Evolutionary conservation across 2,329 filamentous ascomycete genomes (phyloP).

Genomic region (Botrytis galanthina): DNA sequence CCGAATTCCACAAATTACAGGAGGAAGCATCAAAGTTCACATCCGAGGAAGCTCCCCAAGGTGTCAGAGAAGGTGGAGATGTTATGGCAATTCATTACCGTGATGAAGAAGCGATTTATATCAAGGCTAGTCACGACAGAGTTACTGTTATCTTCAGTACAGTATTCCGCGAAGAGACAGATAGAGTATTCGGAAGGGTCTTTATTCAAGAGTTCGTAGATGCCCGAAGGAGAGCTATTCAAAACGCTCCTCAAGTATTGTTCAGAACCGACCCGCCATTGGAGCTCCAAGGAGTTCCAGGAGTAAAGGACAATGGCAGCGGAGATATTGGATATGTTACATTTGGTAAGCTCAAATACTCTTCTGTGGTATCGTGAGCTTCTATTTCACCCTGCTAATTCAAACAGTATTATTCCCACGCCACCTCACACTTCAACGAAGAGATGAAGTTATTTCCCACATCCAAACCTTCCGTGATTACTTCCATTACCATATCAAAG

Average conservation of each 20-base stretch:
- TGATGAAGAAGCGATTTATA: constrained; percentile 97
- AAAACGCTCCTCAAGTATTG: constrained; percentile 96
- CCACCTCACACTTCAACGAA: constrained; percentile 84
- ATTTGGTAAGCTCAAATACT: constrained; percentile 66
- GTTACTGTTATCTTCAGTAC: constrained; percentile 99
- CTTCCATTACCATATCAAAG: constrained; percentile 99
- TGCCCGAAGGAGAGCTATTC: constrained; percentile 87
- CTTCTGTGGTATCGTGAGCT: constrained; percentile 24
- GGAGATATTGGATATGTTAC: constrained; percentile 97
- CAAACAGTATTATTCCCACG: constrained; percentile 83
- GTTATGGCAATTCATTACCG: constrained; percentile 98
- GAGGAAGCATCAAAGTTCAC: constrained; percentile 92
- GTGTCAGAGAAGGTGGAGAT: constrained; percentile 81
- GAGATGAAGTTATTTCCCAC: constrained; percentile 94
- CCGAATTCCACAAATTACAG: constrained; percentile 82
- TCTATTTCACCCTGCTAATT: constrained; percentile 21
- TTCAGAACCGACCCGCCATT: constrained; percentile 94
- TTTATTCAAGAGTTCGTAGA: constrained; percentile 99
- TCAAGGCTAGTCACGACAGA: constrained; percentile 95
- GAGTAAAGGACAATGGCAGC: constrained; percentile 71
- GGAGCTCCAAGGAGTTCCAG: constrained; percentile 82
- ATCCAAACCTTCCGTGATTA: constrained; percentile 99
- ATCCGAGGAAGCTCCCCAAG: constrained; percentile 89
- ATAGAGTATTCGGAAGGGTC: constrained; percentile 95
- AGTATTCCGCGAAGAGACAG: constrained; percentile 95